Base-by-base conservation (phyloP, 108 stramenopile genomes). In the Cyclotella atomus region DNA sequence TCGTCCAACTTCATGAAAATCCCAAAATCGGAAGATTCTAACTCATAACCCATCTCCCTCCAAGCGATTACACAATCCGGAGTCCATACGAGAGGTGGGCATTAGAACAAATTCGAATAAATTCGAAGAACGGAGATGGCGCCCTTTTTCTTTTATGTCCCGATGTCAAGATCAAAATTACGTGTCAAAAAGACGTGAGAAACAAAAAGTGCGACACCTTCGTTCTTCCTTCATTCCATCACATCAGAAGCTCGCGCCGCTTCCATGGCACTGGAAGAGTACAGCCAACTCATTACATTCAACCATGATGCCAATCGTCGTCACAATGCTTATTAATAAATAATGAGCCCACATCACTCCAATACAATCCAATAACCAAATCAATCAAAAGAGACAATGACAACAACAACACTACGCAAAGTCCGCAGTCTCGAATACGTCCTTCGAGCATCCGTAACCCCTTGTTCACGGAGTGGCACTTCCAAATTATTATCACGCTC, bases 381-480 rank as follows among this genome's bases (percentile, higher is more conserved):
- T n/a, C 47, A 49, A 52, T 30, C 14, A 1, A 28, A 30, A 12
- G 0, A 12, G 4, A 57, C 1, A 28, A 30, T n/a, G 15, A 30
- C 30, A 32, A 32, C 56, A 30, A 57, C 10, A 57, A 28, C 12
- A 19, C 28, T 57, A 32, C 56, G 56, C 5, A 57, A 57, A 57
- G 56, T 57, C 56, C 56, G 56, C 56, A 57, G 56, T 30, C 56
- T 57, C 12, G 56, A 30, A 28, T 30, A 19, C 1, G 56, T 57
- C 56, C 29, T 57, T 32, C 56, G 30, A 15, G 20, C 56, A 29
- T 57, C 56, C 29, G 30, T 57, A 12, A 57, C 56, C 2, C 52
- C 52, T 23, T 10, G 23, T 30, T 30, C 4, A 8, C 28, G 29
- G 56, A 57, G 30, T 15, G 3, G 30, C 28, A 12, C 1, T 2